phyloP scores from a whole-genome alignment of 2,329 filamentous ascomycete species.

The Botrytis elliptica region DNA sequence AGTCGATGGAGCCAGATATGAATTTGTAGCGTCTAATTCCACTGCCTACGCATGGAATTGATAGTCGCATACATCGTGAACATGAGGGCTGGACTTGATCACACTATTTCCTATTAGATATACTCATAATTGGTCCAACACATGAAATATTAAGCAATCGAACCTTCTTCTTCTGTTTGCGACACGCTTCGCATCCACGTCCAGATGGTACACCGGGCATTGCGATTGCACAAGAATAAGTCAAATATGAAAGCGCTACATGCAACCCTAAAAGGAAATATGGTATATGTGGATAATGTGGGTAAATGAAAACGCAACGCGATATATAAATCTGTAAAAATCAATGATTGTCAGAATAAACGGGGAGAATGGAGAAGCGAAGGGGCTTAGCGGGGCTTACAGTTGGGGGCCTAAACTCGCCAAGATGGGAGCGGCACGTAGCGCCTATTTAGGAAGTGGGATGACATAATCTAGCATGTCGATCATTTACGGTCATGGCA shows the following conservation, averaged over 20 bases:
- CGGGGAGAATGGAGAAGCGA: not conserved
- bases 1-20: not conserved
- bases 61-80: not conserved
- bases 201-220: slow-evolving; percentile 55
- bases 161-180: slow-evolving; percentile 55
- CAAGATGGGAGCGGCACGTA: not conserved
- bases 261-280: not conserved
- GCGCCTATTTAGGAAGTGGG: not conserved
- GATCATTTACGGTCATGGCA: not conserved
- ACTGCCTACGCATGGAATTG: not conserved
- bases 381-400: not conserved
- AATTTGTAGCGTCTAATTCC: slow-evolving; percentile 3
- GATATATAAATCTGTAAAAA: not conserved
- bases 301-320: too few relatives aligned
- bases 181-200: slow-evolving; percentile 51
- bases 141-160: slow-evolving; percentile 17
- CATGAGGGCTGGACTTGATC: not conserved
- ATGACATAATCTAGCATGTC: slow-evolving; percentile 2
- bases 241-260: not conserved
- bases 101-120: not conserved
- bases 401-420: not conserved
- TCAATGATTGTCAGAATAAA: not conserved
- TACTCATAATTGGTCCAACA: not conserved
- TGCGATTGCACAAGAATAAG: not conserved
- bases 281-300: not conserved